Evolutionary conservation across 106 monocot species (phyloP).

Genomic region (Acanthochlamys bracteata): DNA sequence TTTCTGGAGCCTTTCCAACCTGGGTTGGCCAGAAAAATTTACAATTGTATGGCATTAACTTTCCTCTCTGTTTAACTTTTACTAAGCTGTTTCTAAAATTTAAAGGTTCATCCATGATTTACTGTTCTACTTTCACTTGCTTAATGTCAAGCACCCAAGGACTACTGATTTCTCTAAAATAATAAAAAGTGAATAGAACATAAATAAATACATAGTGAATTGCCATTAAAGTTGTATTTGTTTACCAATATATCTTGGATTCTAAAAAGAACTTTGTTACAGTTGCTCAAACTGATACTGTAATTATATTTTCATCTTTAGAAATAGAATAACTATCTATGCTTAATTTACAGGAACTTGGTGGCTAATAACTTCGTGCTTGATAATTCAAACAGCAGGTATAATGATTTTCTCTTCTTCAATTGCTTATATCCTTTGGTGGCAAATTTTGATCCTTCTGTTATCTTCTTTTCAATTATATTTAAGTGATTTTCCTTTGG

Average conservation of each 20-base stretch:
- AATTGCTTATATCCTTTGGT: neutral
- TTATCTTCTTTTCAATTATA: neutral
- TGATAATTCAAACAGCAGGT: conserved; percentile 71
- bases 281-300: neutral
- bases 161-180: too few relatives aligned
- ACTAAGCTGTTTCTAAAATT: neutral
- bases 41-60: conserved; percentile 42
- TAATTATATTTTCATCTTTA: neutral
- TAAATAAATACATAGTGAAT: too few relatives aligned
- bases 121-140: too few relatives aligned
- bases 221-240: too few relatives aligned
- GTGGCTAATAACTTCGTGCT: conserved; percentile 81
- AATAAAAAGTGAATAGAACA: too few relatives aligned
- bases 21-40: conserved; percentile 49
- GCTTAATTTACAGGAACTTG: conserved; percentile 49
- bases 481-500: conserved; percentile 50
- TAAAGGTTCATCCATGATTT: neutral
- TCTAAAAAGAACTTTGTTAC: too few relatives aligned
- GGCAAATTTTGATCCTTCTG: neutral
- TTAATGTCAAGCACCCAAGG: too few relatives aligned
- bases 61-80: neutral
- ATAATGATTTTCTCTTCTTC: neutral
- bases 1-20: conserved; percentile 76
- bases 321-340: neutral
- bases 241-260: too few relatives aligned